Base-by-base conservation (phyloP, 83 land plant species). In the Thuja plicata region DNA sequence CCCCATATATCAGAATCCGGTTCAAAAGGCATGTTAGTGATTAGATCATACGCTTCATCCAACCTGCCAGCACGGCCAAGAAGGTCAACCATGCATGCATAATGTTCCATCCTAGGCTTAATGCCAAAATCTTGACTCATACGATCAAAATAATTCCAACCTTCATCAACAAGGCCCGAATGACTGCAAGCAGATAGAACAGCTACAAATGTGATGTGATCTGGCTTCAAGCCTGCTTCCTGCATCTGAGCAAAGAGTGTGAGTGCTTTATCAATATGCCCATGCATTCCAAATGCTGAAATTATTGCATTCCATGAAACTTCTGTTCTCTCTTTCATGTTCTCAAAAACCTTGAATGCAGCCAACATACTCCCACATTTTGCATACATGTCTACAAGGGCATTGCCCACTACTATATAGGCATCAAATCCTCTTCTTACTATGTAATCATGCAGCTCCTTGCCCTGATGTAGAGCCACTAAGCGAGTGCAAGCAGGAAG, bases 231-330 rank as follows among this genome's bases (percentile, higher is more conserved):
- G 41, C 84, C 87, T 16, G 77, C 85, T 74, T 54, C 73, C 24
- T 86, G 37, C 94, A 93, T 93, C 77, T 66, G 54, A 16, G 86
- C 41, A 88, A 91, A 92, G 2, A 90, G 78, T 62, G 57, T 17
- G 38, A 94, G 70, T 35, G 95, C 93, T 15, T 92, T 89, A 1
- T 77, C 76, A 7, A 87, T 77, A 50, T 84, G 89, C 5, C 92
- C 94, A 88, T 94, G 95, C 84, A 88, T 87, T 60, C 93, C 94
- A 34, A 90, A 87, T 2, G 89, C 94, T 24, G 88, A 40, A 71
- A 94, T 94, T 76, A 94, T 94, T 43, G 95, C 87, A 86, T 94
- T 94, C 92, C 92, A 94, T 3, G 94, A 86, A 27, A 92, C 89
- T 17, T 89, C 62, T 57, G 89, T 94, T 89, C 88, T 91, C 87